Percentiles rank a stretch among this genome's conserved stretches.
Conservation (phyloP, 352 stramenopile species). For the Thraustochytrium sp. region DNA sequence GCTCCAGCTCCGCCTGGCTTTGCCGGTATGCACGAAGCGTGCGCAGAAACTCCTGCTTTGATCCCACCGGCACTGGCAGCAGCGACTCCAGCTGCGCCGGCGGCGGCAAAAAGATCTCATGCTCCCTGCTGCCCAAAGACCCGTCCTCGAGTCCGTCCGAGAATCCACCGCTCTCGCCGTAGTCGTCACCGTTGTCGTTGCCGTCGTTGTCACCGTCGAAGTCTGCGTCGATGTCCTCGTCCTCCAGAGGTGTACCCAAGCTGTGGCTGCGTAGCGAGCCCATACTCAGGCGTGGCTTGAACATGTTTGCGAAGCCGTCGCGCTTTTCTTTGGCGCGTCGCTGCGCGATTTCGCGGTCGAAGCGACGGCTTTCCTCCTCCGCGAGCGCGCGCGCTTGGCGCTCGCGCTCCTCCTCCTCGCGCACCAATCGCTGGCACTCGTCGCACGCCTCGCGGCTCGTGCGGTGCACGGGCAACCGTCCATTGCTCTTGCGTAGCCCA, state of each 20-base stretch:
- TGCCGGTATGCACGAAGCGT: not conserved
- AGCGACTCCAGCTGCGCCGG: conserved; percentile 27
- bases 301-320: conserved; percentile 14
- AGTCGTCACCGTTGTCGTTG: not conserved
- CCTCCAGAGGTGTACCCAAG: not conserved
- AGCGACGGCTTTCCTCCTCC: not conserved
- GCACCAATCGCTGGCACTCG: not conserved
- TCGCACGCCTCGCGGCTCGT: not conserved
- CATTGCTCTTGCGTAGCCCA: not conserved
- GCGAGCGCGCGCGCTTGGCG: not conserved
- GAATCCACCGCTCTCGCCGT: not conserved
- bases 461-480: not conserved
- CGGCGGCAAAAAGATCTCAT: conserved; percentile 11
- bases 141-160: too few species aligned
- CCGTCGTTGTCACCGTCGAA: not conserved
- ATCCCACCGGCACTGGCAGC: conserved; percentile 1
- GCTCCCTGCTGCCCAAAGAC: too few species aligned
- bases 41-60: conserved; percentile 24
- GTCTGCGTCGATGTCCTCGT: not conserved
- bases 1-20: not conserved
- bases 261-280: not conserved
- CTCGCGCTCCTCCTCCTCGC: not conserved
- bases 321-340: conserved; percentile 19
- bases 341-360: not conserved
- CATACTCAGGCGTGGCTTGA: not conserved